phyloP scores from a whole-genome alignment of 2,329 filamentous ascomycete species.

The Colletotrichum sojae region DNA sequence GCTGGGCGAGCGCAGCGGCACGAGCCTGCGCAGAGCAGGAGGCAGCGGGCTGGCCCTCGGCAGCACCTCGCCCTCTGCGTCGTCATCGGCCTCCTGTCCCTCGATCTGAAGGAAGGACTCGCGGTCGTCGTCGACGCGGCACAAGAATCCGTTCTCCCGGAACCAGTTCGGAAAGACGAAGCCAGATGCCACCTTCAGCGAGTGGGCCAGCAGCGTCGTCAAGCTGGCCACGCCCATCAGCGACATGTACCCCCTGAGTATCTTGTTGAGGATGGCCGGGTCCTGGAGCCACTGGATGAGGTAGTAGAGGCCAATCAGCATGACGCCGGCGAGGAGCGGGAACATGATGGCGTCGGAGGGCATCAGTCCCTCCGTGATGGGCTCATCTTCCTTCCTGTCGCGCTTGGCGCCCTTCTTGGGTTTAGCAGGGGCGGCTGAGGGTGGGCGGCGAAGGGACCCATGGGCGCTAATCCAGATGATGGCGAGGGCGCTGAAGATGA shows the following conservation, averaged over 20 bases:
- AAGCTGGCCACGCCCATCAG: slow-evolving; percentile 84
- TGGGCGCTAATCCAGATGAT: slow-evolving; percentile 90
- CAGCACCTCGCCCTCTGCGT: background rate
- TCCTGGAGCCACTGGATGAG: slow-evolving; percentile 92
- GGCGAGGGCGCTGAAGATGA: slow-evolving; percentile 77
- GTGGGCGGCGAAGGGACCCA: slow-evolving; percentile 86
- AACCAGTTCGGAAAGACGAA: slow-evolving; percentile 83
- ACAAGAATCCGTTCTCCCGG: slow-evolving; percentile 61
- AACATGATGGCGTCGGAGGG: slow-evolving; percentile 88
- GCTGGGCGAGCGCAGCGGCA: slow-evolving; percentile 13
- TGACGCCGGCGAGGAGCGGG: slow-evolving; percentile 81
- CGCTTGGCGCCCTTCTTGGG: slow-evolving; percentile 62
- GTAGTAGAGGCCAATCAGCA: slow-evolving; percentile 85
- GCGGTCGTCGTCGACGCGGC: slow-evolving; percentile 58
- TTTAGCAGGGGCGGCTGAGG: slow-evolving; percentile 77
- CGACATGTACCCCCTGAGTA: slow-evolving; percentile 88
- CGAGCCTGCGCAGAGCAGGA: slow-evolving; percentile 42
- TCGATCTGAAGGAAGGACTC: slow-evolving; percentile 51
- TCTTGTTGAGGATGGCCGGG: slow-evolving; percentile 83
- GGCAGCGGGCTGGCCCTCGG: slow-evolving; percentile 50
- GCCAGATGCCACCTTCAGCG: slow-evolving; percentile 73
- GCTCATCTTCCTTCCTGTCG: slow-evolving; percentile 35
- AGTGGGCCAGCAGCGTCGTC: slow-evolving; percentile 80
- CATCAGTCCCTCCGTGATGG: slow-evolving; percentile 73
- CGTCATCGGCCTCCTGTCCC: background rate